A percentile compares a stretch with the other conserved stretches of the same genome.
phyloP scores from a whole-genome alignment of 495 filamentous ascomycete genomes.

The Letharia columbiana region DNA sequence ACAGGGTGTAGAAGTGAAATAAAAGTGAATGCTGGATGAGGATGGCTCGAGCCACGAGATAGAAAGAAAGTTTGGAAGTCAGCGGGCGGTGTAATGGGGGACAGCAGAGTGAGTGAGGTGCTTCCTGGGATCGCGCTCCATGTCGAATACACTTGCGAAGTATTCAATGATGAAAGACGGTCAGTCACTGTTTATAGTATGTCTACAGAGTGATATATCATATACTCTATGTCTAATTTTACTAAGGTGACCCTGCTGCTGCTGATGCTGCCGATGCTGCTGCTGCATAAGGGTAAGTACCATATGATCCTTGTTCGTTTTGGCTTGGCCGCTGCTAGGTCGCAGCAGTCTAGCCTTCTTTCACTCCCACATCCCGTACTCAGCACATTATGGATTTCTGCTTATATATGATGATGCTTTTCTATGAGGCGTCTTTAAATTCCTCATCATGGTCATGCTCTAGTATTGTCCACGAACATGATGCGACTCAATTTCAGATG shows the following conservation, averaged over 20 bases:
- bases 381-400: too few relatives aligned
- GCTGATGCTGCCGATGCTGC: neutral
- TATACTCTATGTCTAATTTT: too few relatives aligned
- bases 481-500: neutral
- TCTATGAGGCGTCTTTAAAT: too few relatives aligned
- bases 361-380: too few relatives aligned
- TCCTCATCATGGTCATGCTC: neutral
- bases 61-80: neutral
- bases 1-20: neutral
- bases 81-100: neutral
- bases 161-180: neutral
- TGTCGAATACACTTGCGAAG: neutral
- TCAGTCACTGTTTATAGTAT: neutral
- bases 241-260: too few relatives aligned
- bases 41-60: neutral
- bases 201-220: neutral
- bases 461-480: neutral
- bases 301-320: neutral
- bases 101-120: neutral
- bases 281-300: neutral
- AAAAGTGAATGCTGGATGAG: neutral
- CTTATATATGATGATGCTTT: too few relatives aligned
- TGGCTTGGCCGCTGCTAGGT: neutral
- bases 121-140: neutral
- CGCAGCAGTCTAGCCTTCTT: neutral